phyloP scores from a whole-genome alignment of 2,329 filamentous ascomycete species.

The Coniochaeta prunicola region DNA sequence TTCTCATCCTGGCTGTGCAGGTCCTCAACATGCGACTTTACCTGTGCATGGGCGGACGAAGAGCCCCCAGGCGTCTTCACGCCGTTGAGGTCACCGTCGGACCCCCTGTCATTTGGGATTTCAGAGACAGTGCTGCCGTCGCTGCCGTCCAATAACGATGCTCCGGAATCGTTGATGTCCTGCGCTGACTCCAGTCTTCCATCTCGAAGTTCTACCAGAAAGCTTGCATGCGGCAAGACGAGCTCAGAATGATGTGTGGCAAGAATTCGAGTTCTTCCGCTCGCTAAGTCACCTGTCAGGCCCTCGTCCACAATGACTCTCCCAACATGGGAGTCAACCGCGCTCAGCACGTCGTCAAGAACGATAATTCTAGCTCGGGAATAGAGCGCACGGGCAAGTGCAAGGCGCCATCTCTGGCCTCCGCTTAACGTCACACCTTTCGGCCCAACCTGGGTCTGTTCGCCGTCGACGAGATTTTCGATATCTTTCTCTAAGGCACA shows the following conservation, averaged over 20 bases:
- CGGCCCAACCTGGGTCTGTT: constrained; percentile 34
- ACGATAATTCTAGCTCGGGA: constrained; percentile 34
- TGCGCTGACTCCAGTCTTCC: constrained; percentile 18
- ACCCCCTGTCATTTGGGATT: constrained; percentile 1
- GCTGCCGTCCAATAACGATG: background rate
- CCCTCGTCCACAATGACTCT: constrained; percentile 43
- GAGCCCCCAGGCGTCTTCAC: constrained; percentile 2
- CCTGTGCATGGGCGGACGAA: background rate
- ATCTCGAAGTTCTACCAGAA: constrained; percentile 19
- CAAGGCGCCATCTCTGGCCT: constrained; percentile 37
- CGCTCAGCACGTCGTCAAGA: constrained; percentile 43
- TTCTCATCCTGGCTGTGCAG: constrained; percentile 14
- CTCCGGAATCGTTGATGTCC: constrained; percentile 1
- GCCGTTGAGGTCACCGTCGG: constrained; percentile 5
- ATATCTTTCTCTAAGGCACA: constrained; percentile 36
- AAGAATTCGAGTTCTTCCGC: constrained; percentile 52
- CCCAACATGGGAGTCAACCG: constrained; percentile 35
- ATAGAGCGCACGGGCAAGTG: constrained; percentile 37
- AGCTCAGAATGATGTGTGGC: constrained; percentile 45
- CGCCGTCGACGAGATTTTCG: constrained; percentile 31
- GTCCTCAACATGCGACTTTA: background rate
- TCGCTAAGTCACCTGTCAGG: constrained; percentile 40
- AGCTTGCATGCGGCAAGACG: constrained; percentile 21
- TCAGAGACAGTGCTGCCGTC: background rate
- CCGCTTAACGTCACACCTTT: constrained; percentile 36